These are phyloP conservation scores for Dendryphion nanum DNA, from an alignment of 2,329 filamentous ascomycete genomes.

Conservation along the genomic window DNA sequence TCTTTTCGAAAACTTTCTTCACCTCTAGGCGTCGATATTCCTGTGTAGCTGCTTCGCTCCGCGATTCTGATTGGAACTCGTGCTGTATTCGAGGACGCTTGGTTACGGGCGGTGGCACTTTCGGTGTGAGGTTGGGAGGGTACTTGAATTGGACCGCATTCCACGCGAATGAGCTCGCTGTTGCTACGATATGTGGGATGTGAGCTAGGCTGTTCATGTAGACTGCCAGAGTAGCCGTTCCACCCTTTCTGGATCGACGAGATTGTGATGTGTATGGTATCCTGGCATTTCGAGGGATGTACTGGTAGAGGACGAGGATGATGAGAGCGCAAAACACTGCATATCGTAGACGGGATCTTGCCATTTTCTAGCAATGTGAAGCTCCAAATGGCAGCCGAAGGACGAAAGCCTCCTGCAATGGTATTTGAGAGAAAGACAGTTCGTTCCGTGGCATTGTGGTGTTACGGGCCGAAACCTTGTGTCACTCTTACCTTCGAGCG, in stretches of 20 bases:
- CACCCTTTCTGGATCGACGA: slow-evolving; percentile 9
- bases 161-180: slow-evolving; percentile 32
- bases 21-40: slow-evolving; percentile 25
- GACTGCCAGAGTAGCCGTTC: slow-evolving; percentile 21
- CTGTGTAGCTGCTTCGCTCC: slow-evolving; percentile 18
- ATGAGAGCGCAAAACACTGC: slow-evolving; percentile 25
- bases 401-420: too few species aligned
- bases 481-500: too few species aligned
- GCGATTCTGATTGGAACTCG: slow-evolving; percentile 18
- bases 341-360: too few species aligned
- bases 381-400: too few species aligned
- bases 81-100: slow-evolving; percentile 36
- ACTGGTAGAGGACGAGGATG: slow-evolving; percentile 26
- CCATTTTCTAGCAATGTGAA: too few species aligned
- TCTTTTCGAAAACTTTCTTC: slow-evolving; percentile 30
- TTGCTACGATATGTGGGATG: slow-evolving; percentile 21
- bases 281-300: slow-evolving; percentile 18
- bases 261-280: slow-evolving; percentile 6
- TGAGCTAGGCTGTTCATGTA: slow-evolving; percentile 32
- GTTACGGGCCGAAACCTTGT: too few species aligned
- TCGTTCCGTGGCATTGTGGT: too few species aligned
- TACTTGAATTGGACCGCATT: slow-evolving; percentile 26
- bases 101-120: slow-evolving; percentile 23
- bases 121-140: slow-evolving; percentile 24
- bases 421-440: too few species aligned